Percentiles rank a stretch among this genome's conserved stretches.
phyloP scores from a whole-genome alignment of 495 filamentous ascomycete species.

The Bacidia rubella region DNA sequence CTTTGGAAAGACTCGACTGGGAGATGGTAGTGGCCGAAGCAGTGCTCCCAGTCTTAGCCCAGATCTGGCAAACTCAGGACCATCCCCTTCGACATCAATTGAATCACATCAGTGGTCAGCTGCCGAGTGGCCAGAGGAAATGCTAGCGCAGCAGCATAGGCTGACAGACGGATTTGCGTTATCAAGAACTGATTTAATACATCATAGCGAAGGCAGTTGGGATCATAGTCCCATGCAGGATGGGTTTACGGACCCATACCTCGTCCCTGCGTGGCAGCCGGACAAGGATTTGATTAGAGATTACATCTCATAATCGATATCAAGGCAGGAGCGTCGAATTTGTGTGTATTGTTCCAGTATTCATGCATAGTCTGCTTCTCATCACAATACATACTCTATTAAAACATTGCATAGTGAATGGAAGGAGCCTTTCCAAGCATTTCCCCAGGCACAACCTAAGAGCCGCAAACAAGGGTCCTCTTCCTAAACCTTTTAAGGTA shows the following conservation, averaged over 20 bases:
- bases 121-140: neutral
- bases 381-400: no score
- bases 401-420: neutral
- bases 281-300: neutral
- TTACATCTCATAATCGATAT: no score
- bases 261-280: neutral
- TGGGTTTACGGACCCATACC: conserved; percentile 2
- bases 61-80: neutral
- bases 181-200: neutral
- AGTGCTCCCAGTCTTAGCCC: conserved; percentile 3
- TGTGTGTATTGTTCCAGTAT: no score
- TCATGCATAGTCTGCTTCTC: no score
- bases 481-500: no score
- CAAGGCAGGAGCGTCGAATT: no score
- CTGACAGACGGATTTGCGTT: neutral
- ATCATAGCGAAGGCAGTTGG: neutral
- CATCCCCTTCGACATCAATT: conserved; percentile 3
- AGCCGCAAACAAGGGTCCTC: no score
- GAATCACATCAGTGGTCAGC: conserved; percentile 1
- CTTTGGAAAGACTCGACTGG: conserved; percentile 2
- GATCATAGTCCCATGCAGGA: conserved; percentile 3
- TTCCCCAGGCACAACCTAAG: no score
- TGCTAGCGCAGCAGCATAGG: neutral
- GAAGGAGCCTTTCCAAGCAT: neutral
- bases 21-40: neutral